Evolutionary conservation across 2,329 filamentous ascomycete genomes (phyloP), one percentile per base, ranked within the genome.

Genomic region (Monilinia fructicola): DNA sequence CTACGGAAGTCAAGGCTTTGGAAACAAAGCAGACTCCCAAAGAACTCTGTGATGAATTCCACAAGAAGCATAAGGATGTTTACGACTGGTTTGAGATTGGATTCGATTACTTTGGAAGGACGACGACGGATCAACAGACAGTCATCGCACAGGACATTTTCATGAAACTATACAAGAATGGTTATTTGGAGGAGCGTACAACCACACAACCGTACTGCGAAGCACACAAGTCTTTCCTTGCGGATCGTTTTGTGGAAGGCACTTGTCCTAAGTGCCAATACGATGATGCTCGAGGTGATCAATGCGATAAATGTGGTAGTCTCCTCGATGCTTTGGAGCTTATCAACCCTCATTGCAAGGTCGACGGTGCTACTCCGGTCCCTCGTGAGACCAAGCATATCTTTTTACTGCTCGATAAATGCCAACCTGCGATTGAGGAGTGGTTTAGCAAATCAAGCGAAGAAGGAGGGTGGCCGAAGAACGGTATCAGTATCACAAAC

Each of bases 31-130:
- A 93, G 70, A 92, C 89, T 16, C 93, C 94, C 28, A 84, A 90
- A 74, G 85, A 93, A 76, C 87, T 98, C 16, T 97, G 94, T 81
- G 87, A 91, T 79, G 96, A 97, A 81, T 97, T 96, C 82, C 91
- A 96, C 80, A 87, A 87, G 74, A 87, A 96, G 67, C 94, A 97
- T 80, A 88, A 92, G 74, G 91, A 90, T 59, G 90, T 97, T 71
- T 98, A 98, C 79, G 86, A 96, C 78, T 97, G 94, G 92, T 99
- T 99, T 81, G 87, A 93, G 76, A 94, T 98, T 75, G 88, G 86
- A 67, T 98, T 98, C 77, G 94, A 98, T 80, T 89, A 93, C 78
- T 99, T 98, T 77, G 95, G 93, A 69, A 90, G 93, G 68, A 98
- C 95, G 6, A 92, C 93, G 3, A 98, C 94, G 23, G 80, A 86